These are phyloP conservation scores for Colletotrichum limetticola DNA, from an alignment of 2,329 filamentous ascomycete species.

Conservation along the genomic window DNA sequence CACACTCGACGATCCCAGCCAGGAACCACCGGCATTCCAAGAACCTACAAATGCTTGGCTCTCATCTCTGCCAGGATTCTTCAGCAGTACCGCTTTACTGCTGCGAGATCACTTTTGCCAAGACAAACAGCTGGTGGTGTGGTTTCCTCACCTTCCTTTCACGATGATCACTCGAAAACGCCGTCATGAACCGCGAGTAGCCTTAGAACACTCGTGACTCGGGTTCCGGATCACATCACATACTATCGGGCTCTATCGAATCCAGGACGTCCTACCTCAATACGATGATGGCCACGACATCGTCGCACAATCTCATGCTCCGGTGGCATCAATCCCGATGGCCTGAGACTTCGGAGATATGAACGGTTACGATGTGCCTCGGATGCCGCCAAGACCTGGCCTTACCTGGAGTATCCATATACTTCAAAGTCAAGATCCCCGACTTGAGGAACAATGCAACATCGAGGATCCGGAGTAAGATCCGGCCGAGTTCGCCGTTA, in stretches of 20 bases:
- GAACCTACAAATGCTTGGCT: slow-evolving; percentile 2
- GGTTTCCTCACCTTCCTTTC: slow-evolving; percentile 9
- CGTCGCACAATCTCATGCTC: not conserved
- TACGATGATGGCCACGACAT: not conserved
- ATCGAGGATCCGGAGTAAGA: not conserved
- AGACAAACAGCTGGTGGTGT: not conserved
- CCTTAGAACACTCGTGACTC: not conserved
- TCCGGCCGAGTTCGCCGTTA: not conserved
- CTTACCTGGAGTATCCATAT: not conserved
- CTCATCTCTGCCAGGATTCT: not conserved
- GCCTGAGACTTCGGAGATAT: not conserved
- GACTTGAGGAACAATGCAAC: not conserved
- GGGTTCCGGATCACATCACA: not conserved
- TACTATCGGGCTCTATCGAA: not conserved
- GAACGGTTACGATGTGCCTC: not conserved
- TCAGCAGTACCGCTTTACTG: not conserved
- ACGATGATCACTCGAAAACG: not conserved
- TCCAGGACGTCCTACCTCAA: too few species aligned
- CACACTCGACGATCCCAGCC: not conserved
- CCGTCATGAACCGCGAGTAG: not conserved
- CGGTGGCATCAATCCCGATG: not conserved
- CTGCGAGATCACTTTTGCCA: slow-evolving; percentile 8
- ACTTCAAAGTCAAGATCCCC: not conserved
- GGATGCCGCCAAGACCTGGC: not conserved
- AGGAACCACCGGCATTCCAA: slow-evolving; percentile 8